Percentiles rank a stretch among this genome's conserved stretches.
These are phyloP conservation scores for Tetracentron sinense DNA, from an alignment of 164 flowering plant genomes.

Conservation along the genomic window DNA sequence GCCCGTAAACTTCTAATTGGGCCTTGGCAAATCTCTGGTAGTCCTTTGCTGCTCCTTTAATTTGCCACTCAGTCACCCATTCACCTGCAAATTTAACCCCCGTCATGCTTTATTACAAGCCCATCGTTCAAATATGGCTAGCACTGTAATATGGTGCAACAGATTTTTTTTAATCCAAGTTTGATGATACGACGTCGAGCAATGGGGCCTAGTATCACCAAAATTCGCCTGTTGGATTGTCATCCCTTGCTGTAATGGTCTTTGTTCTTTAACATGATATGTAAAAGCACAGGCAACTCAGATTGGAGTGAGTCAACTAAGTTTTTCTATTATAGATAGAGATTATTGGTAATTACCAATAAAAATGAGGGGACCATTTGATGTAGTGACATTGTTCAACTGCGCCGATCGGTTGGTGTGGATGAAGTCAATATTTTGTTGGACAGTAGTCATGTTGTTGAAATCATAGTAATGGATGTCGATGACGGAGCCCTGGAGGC, in stretches of 20 bases:
- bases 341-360: slow-evolving; percentile 39
- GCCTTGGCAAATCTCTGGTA: slow-evolving; percentile 53
- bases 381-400: slow-evolving; percentile 32
- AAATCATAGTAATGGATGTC: slow-evolving; percentile 50
- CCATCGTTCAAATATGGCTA: too few relatives aligned
- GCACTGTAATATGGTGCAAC: too few relatives aligned
- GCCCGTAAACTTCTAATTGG: slow-evolving; percentile 50
- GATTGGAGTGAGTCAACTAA: too few relatives aligned
- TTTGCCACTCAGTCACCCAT: slow-evolving; percentile 77
- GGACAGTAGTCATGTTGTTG: slow-evolving; percentile 37
- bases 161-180: too few relatives aligned
- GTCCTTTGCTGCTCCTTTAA: slow-evolving; percentile 41
- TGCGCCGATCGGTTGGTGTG: slow-evolving; percentile 33
- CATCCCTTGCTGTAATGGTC: too few relatives aligned
- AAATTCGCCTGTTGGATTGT: too few relatives aligned
- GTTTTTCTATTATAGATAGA: too few relatives aligned
- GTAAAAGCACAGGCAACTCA: too few relatives aligned
- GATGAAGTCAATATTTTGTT: slow-evolving; percentile 60
- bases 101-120: background rate
- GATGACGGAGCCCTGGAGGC: slow-evolving; percentile 27
- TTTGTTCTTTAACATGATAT: too few relatives aligned
- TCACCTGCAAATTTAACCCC: slow-evolving; percentile 39
- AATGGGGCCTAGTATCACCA: too few relatives aligned
- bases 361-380: slow-evolving; percentile 61
- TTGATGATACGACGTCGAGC: too few relatives aligned